Evolutionary conservation across 768 basidiomycete genomes (phyloP).

Genomic region (Guyanaporus albipodus): DNA sequence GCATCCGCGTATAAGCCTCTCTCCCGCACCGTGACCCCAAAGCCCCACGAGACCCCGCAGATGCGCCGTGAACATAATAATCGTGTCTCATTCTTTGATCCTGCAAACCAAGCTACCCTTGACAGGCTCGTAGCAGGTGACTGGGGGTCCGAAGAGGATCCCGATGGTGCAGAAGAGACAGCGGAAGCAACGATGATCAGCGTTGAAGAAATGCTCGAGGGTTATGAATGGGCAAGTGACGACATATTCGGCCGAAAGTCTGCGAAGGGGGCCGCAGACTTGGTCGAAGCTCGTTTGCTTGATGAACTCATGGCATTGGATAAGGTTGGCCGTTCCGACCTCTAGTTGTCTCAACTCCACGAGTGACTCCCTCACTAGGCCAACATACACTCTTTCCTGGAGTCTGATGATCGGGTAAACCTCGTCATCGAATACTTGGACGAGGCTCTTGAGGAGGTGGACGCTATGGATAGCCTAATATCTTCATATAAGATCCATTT

Average conservation of each 20-base stretch:
- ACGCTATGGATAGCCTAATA: constrained; percentile 84
- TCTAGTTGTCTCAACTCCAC: constrained; percentile 1
- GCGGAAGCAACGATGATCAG: constrained; percentile 80
- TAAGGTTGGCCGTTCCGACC: constrained; percentile 52
- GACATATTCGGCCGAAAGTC: constrained; percentile 65
- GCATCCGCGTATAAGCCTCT: constrained; percentile 22
- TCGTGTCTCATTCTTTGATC: constrained; percentile 80
- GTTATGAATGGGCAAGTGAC: constrained; percentile 93
- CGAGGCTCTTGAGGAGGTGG: constrained; percentile 82
- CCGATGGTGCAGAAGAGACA: constrained; percentile 63
- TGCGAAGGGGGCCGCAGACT: constrained; percentile 73
- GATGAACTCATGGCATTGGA: constrained; percentile 93
- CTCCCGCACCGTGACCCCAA: constrained; percentile 28
- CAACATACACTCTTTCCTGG: constrained; percentile 95
- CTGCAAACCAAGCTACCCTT: constrained; percentile 66
- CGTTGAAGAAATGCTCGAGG: constrained; percentile 98
- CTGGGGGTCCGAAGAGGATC: constrained; percentile 45
- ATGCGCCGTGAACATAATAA: constrained; percentile 58
- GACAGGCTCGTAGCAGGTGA: constrained; percentile 60
- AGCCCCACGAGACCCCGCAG: constrained; percentile 31
- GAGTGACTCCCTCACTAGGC: constrained; percentile 43
- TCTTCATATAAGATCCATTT: constrained; percentile 96
- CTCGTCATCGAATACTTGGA: constrained; percentile 87
- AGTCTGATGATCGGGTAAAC: constrained; percentile 88
- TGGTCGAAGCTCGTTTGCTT: constrained; percentile 84